Evolutionary conservation across 371 early-diverging fungal species (phyloP), one percentile per base, ranked within the genome.

Genomic region (Blakeslea trispora): DNA sequence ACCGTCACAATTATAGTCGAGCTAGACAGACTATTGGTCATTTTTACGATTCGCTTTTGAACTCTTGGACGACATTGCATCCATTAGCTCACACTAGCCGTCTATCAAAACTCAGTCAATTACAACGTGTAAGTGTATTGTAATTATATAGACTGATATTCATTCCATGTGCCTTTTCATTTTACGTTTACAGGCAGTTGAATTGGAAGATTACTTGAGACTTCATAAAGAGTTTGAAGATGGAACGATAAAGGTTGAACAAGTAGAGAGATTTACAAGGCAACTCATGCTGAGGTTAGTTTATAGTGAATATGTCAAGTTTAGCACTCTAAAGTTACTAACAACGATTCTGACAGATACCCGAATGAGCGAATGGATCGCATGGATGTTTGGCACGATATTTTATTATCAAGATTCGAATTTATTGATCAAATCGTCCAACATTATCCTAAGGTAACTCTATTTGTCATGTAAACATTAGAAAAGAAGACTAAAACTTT

Each of bases 181-280:
- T n/a, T n/a, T n/a, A n/a, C n/a, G n/a, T 9, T 21, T n/a, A 18
- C 28, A 87, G 87, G 75, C 77, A 11, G 81, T 79, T 0, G 89
- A 88, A 61, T 42, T 85, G 53, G 86, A 83, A 39, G 89, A 87
- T 32, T 86, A 82, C 45, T 47, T 84, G 5, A 59, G 50, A 11
- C 41, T 80, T 8, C 61, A 71, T 5, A 70, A 75, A n/a, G 67
- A 67, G 7, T 45, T 77, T 23, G 68, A 77, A 42, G 50, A 68
- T 1, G 46, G 58, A 11, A 18, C 3, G 0, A 37, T 18, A 7
- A 43, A 18, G 13, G 5, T n/a, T 8, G 37, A 50, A 1, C 34
- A 63, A 10, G 19, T 71, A 2, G 21, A 50, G 7, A 51, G 44
- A 1, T 73, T 71, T 31, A 45, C 71, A 4, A 34, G 48, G 1